Evolutionary conservation across 164 flowering plant species (phyloP).

Genomic region (Dillenia turbinata): DNA sequence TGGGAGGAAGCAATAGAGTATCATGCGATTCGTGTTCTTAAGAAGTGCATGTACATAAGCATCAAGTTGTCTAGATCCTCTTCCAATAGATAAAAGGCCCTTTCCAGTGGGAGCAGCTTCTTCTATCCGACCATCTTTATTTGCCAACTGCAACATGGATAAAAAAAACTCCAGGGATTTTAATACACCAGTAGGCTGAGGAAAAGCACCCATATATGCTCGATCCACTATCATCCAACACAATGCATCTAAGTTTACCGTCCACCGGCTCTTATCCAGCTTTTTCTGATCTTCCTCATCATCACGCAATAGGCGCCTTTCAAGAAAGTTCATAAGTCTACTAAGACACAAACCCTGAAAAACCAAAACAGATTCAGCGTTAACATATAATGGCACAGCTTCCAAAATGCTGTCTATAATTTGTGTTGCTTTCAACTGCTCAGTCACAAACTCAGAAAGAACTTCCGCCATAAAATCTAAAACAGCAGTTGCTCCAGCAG

Average conservation of each 20-base stretch:
- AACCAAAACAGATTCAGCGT: slow-evolving; percentile 71
- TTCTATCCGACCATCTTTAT: slow-evolving; percentile 95
- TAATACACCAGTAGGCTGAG: slow-evolving; percentile 70
- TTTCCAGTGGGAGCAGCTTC: slow-evolving; percentile 72
- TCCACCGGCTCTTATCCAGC: slow-evolving; percentile 91
- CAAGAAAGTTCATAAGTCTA: slow-evolving; percentile 89
- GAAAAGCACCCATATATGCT: slow-evolving; percentile 95
- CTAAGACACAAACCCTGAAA: slow-evolving; percentile 94
- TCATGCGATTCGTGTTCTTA: slow-evolving; percentile 87
- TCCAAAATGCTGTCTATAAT: slow-evolving; percentile 74
- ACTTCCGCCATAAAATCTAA: slow-evolving; percentile 93
- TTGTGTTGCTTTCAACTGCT: slow-evolving; percentile 77
- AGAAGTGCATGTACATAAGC: slow-evolving; percentile 81
- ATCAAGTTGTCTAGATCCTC: slow-evolving; percentile 91
- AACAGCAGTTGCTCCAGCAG: slow-evolving; percentile 93
- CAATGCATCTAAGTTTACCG: slow-evolving; percentile 75
- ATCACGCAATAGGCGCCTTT: slow-evolving; percentile 94
- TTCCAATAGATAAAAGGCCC: slow-evolving; percentile 75
- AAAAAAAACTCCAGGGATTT: slow-evolving; percentile 85
- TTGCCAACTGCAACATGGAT: slow-evolving; percentile 92
- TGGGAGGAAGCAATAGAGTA: slow-evolving; percentile 91
- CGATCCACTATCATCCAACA: slow-evolving; percentile 98
- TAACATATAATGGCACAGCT: slow-evolving; percentile 72
- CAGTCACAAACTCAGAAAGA: slow-evolving; percentile 81
- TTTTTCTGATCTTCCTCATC: slow-evolving; percentile 93